Conservation (phyloP, 441 rosid species). For the Gossypium lobatum region DNA sequence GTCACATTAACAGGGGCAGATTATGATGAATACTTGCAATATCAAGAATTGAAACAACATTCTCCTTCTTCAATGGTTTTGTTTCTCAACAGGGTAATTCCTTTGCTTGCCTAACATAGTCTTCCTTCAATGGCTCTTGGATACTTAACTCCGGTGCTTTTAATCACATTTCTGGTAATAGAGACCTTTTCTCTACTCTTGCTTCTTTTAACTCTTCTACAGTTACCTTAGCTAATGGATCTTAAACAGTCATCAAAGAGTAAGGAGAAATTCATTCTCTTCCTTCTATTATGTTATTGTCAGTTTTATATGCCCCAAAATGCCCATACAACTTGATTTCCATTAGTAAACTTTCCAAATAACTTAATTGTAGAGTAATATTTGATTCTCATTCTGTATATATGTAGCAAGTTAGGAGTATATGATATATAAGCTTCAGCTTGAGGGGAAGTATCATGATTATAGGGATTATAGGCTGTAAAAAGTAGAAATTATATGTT, state of each 20-base stretch:
- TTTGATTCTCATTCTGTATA: not conserved
- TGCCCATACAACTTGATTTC: not conserved
- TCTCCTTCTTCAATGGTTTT: not conserved
- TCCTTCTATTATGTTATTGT: not conserved
- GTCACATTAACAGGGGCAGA: not conserved
- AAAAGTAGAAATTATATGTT: not conserved
- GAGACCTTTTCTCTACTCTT: not conserved
- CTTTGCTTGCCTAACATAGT: not conserved
- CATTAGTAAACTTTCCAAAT: not conserved
- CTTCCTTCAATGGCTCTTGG: not conserved
- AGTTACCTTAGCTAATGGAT: not conserved
- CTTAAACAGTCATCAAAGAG: not conserved
- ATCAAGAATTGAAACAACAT: not conserved
- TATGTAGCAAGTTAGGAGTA: not conserved
- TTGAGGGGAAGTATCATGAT: not conserved
- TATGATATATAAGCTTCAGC: not conserved
- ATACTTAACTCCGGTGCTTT: not conserved
- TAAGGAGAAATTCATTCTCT: not conserved
- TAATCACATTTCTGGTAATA: not conserved
- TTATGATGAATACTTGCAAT: not conserved
- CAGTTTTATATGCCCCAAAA: not conserved
- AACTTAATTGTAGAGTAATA: not conserved
- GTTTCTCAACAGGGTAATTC: not conserved
- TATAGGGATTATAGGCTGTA: not conserved
- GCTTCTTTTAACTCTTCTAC: not conserved